These are phyloP conservation scores for Byssoonygena ceratinophila DNA, from an alignment of 2,329 filamentous ascomycete species.

Conservation along the genomic window DNA sequence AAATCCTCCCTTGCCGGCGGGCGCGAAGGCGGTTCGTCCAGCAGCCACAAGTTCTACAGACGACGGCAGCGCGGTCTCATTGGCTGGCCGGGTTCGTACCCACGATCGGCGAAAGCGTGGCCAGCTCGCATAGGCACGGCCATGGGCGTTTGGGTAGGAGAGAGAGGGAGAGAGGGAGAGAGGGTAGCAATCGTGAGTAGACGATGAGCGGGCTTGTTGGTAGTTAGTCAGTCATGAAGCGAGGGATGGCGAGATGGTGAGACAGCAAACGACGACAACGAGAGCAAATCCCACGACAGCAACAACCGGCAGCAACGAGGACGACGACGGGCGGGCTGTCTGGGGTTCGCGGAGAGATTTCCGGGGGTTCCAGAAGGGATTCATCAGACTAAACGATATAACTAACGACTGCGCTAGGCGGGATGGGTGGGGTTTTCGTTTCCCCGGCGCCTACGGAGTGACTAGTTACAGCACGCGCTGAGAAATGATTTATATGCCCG, in stretches of 20 bases:
- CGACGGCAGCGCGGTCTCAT: not conserved
- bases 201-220: not conserved
- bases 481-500: too few species aligned
- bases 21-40: constrained; percentile 1
- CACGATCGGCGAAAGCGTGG: constrained; percentile 13
- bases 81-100: constrained; percentile 1
- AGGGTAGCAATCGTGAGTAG: not conserved
- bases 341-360: not conserved
- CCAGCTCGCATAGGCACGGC: constrained; percentile 12
- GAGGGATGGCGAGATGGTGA: not conserved
- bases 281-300: not conserved
- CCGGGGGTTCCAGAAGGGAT: too few species aligned
- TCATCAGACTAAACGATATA: too few species aligned
- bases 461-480: too few species aligned
- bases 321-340: not conserved
- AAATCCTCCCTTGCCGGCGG: not conserved
- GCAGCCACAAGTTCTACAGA: not conserved
- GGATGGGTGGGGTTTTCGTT: too few species aligned
- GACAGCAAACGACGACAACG: not conserved
- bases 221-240: not conserved
- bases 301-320: not conserved
- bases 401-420: too few species aligned
- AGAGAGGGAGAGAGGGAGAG: not conserved
- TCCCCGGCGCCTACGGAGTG: too few species aligned
- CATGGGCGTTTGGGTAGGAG: constrained; percentile 2